Percentiles rank a stretch among this genome's conserved stretches.
phyloP scores from a whole-genome alignment of 305 asterid species.

The Solanum chacoense region DNA sequence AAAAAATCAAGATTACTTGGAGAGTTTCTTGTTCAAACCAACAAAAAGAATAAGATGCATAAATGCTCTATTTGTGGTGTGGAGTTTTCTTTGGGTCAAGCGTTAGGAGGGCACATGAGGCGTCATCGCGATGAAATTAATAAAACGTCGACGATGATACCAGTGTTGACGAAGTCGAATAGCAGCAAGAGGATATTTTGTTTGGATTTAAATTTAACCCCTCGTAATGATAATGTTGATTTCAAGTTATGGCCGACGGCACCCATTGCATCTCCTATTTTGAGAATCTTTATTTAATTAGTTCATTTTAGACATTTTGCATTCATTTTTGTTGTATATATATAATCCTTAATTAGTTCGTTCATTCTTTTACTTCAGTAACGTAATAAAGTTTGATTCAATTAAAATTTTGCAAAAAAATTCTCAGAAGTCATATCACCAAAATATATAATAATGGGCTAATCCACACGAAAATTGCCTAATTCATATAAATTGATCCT shows the following conservation, averaged over 20 bases:
- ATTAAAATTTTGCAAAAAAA: no score
- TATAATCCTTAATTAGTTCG: not conserved
- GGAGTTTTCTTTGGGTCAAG: constrained; percentile 11
- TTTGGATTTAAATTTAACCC: not conserved
- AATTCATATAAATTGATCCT: no score
- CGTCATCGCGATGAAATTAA: not conserved
- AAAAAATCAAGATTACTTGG: constrained; percentile 5
- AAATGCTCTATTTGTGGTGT: constrained; percentile 6
- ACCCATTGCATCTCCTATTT: not conserved
- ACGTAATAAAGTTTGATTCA: not conserved
- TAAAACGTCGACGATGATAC: not conserved
- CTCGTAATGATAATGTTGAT: not conserved
- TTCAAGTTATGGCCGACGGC: not conserved
- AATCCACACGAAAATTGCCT: no score
- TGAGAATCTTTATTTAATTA: not conserved
- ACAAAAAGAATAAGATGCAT: not conserved
- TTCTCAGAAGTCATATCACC: no score
- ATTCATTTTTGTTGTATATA: not conserved
- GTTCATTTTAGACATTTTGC: not conserved
- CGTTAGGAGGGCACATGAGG: constrained; percentile 2
- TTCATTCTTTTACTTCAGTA: not conserved
- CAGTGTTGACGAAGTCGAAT: not conserved
- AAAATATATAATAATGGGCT: no score
- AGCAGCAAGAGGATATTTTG: not conserved
- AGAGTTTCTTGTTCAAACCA: not conserved